Base-by-base conservation (phyloP, 805 yeast genomes). In the Barnettozyma vustinii region DNA sequence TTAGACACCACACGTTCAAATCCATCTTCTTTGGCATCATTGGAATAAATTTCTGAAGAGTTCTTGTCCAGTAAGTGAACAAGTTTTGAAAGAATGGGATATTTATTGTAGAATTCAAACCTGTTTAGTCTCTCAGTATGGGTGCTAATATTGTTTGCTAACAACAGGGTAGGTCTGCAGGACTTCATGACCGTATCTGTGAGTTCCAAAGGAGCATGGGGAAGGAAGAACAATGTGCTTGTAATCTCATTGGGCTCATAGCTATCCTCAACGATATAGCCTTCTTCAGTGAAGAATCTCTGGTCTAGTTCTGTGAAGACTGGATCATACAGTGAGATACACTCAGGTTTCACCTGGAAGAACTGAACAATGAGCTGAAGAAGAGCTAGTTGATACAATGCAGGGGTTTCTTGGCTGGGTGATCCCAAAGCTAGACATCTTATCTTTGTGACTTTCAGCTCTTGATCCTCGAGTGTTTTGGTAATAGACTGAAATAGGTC, bases 371-470 rank as follows among this genome's bases (percentile, higher is more conserved):
- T 37, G 18, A 74, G 69, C n/a, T 68, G 48, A 23, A 85, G 60
- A 43, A 80, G 62, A 1, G 89, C 90, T 9, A 85, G 60, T 63
- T 87, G 96, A 61, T 75, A 84, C 37, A 79, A 65, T 1, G 92
- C 84, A 21, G 77, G 76, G n/a, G 58, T 62, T 47, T 79, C 83
- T 7, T 75, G 76, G 13, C 76, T 63, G 4, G 88, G 85, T 5
- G 81, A 72, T 0, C 95, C 96, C 19, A 87, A 66, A 0, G 92
- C 95, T 27, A 87, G 63, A 57, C 92, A 86, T 56, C 89, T 68
- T 52, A 87, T 72, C 25, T 50, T 55, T 2, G 46, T 52, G 10
- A 69, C 53, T 5, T 45, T 16, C 4, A 25, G 20, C 8, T 21
- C 13, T 10, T 9, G 32, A 2, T 37, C 33, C 4, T 49, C 46